Evolutionary conservation across 495 filamentous ascomycete species (phyloP).

Genomic region (Talaromyces wortmannii): DNA sequence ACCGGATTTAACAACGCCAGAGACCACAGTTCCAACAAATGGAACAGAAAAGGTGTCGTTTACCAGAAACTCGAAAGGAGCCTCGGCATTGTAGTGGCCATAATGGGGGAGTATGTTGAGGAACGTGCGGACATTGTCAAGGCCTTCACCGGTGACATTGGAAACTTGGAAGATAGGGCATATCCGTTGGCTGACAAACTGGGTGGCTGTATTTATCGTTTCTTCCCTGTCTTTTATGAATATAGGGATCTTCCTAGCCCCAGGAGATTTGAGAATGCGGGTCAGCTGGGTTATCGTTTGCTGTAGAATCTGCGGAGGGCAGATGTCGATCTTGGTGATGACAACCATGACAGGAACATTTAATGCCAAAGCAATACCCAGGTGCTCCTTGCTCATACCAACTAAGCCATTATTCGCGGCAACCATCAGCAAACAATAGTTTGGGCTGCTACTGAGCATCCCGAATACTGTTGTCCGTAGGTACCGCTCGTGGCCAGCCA

Average conservation of each 20-base stretch:
- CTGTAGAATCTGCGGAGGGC: conserved; percentile 89
- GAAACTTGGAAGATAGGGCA: conserved; percentile 98
- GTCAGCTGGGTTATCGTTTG: conserved; percentile 90
- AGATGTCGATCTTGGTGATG: conserved; percentile 98
- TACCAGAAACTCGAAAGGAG: conserved; percentile 89
- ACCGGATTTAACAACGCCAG: conserved; percentile 78
- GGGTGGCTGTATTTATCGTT: conserved; percentile 89
- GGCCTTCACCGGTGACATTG: conserved; percentile 87
- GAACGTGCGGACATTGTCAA: conserved; percentile 79
- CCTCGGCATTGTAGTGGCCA: conserved; percentile 82
- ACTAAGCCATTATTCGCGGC: conserved; percentile 96
- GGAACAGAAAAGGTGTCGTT: conserved; percentile 99
- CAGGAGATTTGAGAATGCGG: conserved; percentile 87
- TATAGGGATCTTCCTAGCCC: conserved; percentile 94
- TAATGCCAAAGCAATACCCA: conserved; percentile 88
- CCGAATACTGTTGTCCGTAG: conserved; percentile 96
- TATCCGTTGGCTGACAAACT: conserved; percentile 92
- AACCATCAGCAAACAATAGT: conserved; percentile 98
- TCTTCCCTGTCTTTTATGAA: conserved; percentile 89
- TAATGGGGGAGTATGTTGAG: conserved; percentile 94
- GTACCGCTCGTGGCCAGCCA: conserved; percentile 94
- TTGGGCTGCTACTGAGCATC: conserved; percentile 86
- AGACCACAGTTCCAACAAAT: conserved; percentile 93
- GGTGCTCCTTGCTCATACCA: conserved; percentile 96
- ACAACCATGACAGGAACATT: conserved; percentile 99